Conservation (phyloP, 2,329 filamentous ascomycete species). For the Dothideomycetes sp. region DNA sequence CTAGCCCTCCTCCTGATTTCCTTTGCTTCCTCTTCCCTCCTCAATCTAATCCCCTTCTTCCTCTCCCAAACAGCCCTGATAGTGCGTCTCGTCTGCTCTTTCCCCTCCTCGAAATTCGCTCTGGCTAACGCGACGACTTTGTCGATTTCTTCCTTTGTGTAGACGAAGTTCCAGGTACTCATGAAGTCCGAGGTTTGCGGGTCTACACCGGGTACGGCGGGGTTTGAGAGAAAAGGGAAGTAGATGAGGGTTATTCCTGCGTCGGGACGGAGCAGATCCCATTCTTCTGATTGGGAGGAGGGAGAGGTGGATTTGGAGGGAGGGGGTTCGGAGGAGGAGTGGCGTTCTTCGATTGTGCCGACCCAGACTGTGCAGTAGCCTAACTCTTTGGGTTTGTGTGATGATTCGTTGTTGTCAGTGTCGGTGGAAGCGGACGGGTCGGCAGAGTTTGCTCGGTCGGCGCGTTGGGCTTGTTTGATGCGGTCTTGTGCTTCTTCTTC, state of each 20-base stretch:
- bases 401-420: slow-evolving; percentile 20
- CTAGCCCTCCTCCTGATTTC: slow-evolving; percentile 30
- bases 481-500: slow-evolving; percentile 54
- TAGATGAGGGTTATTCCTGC: slow-evolving; percentile 87
- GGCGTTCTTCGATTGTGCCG: slow-evolving; percentile 68
- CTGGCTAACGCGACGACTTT: slow-evolving; percentile 70
- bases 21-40: slow-evolving; percentile 36
- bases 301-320: slow-evolving; percentile 41
- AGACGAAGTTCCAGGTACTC: slow-evolving; percentile 97
- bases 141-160: slow-evolving; percentile 83
- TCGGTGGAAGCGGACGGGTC: too few species aligned
- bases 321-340: slow-evolving; percentile 44
- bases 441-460: slow-evolving; percentile 14
- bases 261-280: slow-evolving; percentile 60
- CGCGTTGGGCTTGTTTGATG: slow-evolving; percentile 47
- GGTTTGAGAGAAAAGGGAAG: slow-evolving; percentile 79
- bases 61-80: slow-evolving; percentile 86
- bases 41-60: slow-evolving; percentile 62
- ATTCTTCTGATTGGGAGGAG: slow-evolving; percentile 49
- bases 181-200: slow-evolving; percentile 77
- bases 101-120: slow-evolving; percentile 79
- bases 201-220: slow-evolving; percentile 70
- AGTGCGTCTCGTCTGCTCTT: slow-evolving; percentile 65
- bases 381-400: slow-evolving; percentile 43
- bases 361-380: slow-evolving; percentile 95